These are phyloP conservation scores for Zychaea mexicana DNA, from an alignment of 371 early-diverging fungal species.

Conservation along the genomic window DNA sequence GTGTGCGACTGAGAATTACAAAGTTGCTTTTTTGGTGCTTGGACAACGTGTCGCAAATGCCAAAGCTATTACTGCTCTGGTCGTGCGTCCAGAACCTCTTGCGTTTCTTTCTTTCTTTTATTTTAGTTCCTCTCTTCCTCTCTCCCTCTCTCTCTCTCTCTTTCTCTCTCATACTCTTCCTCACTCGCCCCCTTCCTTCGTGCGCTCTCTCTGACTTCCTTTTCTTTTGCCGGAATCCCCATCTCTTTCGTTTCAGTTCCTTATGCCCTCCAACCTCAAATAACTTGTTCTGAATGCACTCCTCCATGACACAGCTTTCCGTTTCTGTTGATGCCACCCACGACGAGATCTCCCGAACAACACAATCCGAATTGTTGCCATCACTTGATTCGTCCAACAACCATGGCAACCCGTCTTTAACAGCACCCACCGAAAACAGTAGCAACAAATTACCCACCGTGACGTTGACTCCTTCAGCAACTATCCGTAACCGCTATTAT, in stretches of 20 bases:
- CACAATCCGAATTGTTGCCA: not conserved
- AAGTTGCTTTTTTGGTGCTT: conserved; percentile 13
- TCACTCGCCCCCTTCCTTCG: not conserved
- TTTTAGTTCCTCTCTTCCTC: conserved; percentile 3
- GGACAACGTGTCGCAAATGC: conserved; percentile 17
- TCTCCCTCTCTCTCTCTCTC: not conserved
- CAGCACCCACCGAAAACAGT: not conserved
- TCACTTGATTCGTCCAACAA: not conserved
- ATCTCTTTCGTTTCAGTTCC: conserved; percentile 10
- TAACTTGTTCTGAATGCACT: not conserved
- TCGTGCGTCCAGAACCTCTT: conserved; percentile 19
- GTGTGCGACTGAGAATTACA: conserved; percentile 1
- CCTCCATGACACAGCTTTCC: conserved; percentile 2
- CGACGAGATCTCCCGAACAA: not conserved
- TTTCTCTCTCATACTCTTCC: not conserved
- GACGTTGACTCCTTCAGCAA: conserved; percentile 39
- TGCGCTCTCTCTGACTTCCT: conserved; percentile 3
- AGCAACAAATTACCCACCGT: conserved; percentile 3
- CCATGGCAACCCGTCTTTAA: not conserved
- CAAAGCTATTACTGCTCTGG: conserved; percentile 9
- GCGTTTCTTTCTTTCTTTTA: conserved; percentile 2
- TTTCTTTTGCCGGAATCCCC: not conserved
- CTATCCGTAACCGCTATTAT: conserved; percentile 45
- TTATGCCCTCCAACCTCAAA: conserved; percentile 10
- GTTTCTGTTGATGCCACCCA: conserved; percentile 3